phyloP scores from a whole-genome alignment of 805 yeast species.

The Myxozyma neglecta region DNA sequence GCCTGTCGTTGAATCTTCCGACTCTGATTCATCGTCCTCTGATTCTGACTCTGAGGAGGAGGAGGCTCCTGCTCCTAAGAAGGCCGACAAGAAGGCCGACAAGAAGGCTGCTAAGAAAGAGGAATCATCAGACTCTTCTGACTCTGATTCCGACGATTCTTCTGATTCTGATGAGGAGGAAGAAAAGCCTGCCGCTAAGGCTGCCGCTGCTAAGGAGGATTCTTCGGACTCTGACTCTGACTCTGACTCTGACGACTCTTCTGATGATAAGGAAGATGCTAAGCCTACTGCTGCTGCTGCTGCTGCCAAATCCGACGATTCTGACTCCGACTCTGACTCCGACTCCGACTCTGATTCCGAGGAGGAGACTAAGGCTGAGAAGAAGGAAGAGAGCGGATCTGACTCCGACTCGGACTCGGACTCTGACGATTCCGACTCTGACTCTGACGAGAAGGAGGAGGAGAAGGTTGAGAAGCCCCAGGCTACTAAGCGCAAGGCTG shows the following conservation, averaged over 20 bases:
- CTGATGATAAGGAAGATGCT: conserved; percentile 37
- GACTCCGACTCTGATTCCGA: conserved; percentile 40
- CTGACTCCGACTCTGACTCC: conserved; percentile 39
- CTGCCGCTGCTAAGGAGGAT: conserved; percentile 36
- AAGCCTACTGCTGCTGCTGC: conserved; percentile 32
- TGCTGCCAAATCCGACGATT: conserved; percentile 37
- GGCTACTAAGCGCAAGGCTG: conserved; percentile 45
- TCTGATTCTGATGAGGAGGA: conserved; percentile 27
- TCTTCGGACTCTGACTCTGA: conserved; percentile 34
- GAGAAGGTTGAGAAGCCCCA: conserved; percentile 33
- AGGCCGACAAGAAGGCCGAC: conserved; percentile 16
- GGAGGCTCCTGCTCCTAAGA: conserved; percentile 34
- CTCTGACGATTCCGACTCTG: conserved; percentile 33
- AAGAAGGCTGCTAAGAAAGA: conserved; percentile 7
- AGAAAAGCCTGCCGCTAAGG: conserved; percentile 24
- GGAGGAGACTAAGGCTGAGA: conserved; percentile 38
- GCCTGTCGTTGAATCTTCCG: conserved; percentile 9
- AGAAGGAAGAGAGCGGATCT: conserved; percentile 28
- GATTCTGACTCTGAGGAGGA: conserved; percentile 39
- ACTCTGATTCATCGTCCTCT: conserved; percentile 36
- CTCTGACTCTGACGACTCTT: conserved; percentile 42
- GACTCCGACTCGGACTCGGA: conserved; percentile 26
- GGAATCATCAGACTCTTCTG: conserved; percentile 38
- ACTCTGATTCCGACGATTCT: conserved; percentile 38
- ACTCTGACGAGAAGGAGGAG: conserved; percentile 42